Percentiles rank a stretch among this genome's conserved stretches.
Evolutionary conservation across 148 eudicot species (phyloP).

Genomic region (Mesembryanthemum crystallinum): DNA sequence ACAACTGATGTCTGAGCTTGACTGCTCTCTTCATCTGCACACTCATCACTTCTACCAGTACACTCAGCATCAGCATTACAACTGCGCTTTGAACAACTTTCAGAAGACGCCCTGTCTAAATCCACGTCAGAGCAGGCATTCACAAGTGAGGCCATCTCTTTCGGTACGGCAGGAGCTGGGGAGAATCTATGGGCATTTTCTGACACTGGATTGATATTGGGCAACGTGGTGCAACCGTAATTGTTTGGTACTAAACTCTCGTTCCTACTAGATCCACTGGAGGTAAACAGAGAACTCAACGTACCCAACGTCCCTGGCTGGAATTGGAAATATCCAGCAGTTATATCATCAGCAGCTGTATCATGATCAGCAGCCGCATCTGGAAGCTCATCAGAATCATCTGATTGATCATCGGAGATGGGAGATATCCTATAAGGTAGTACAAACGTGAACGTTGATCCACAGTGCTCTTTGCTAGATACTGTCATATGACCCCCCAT

Average conservation of each 20-base stretch:
- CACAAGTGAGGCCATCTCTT: constrained; percentile 39
- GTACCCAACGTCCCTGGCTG: constrained; percentile 49
- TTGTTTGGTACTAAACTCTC: constrained; percentile 33
- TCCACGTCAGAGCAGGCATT: constrained; percentile 33
- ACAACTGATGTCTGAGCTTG: constrained; percentile 21
- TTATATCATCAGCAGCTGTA: constrained; percentile 40
- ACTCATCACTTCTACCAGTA: constrained; percentile 17
- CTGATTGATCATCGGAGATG: constrained; percentile 42
- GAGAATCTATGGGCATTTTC: constrained; percentile 17
- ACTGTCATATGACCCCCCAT: constrained; percentile 94
- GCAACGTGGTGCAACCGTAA: constrained; percentile 25
- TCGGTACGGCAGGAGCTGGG: constrained; percentile 16
- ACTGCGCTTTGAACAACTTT: constrained; percentile 28
- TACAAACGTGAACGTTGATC: constrained; percentile 79
- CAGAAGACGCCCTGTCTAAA: constrained; percentile 34
- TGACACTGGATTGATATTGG: constrained; percentile 34
- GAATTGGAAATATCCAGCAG: constrained; percentile 57
- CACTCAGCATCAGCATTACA: constrained; percentile 19
- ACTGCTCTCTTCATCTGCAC: constrained; percentile 22
- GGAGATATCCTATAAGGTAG: constrained; percentile 73
- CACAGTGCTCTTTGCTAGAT: constrained; percentile 57
- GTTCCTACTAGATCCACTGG: constrained; percentile 40
- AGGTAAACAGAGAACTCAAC: constrained; percentile 43
- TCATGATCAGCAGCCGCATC: constrained; percentile 45
- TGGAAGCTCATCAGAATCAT: constrained; percentile 66